A percentile compares a stretch with the other conserved stretches of the same genome.
Conservation (phyloP, 2,329 filamentous ascomycete genomes). For the Fusarium succisae region DNA sequence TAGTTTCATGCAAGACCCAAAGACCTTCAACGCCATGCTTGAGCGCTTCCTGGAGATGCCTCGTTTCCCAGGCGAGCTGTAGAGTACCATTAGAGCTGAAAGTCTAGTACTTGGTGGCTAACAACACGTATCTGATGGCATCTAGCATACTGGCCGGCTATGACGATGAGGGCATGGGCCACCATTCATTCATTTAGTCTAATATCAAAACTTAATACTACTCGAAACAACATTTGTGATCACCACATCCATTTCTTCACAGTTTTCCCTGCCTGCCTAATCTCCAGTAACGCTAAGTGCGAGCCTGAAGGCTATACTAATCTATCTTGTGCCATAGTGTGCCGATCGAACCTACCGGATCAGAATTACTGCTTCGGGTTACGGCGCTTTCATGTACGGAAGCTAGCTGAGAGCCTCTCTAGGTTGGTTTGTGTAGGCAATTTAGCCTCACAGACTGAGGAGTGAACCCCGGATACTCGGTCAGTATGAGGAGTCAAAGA, state of each 20-base stretch:
- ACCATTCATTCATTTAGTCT: neutral
- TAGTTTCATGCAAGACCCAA: neutral
- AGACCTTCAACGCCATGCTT: neutral
- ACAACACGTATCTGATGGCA: too few relatives aligned
- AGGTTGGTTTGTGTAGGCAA: too few relatives aligned
- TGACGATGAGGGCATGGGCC: rapidly evolving
- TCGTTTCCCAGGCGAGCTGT: neutral
- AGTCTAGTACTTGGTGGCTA: rapidly evolving
- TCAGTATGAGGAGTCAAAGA: neutral
- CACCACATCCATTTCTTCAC: neutral
- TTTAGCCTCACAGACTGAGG: neutral
- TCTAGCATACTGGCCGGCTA: rapidly evolving
- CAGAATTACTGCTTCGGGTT: neutral
- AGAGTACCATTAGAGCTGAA: rapidly evolving
- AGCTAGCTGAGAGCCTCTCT: neutral
- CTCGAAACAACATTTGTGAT: neutral
- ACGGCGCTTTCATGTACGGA: too few relatives aligned
- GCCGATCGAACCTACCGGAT: neutral
- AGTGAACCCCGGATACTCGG: neutral
- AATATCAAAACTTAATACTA: neutral
- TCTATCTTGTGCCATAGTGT: too few relatives aligned
- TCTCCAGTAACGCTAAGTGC: too few relatives aligned
- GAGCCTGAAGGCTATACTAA: too few relatives aligned
- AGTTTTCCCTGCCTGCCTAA: neutral
- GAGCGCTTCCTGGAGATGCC: neutral